Conservation (phyloP, 73 alveolate species). For the Halteria grandinella region DNA sequence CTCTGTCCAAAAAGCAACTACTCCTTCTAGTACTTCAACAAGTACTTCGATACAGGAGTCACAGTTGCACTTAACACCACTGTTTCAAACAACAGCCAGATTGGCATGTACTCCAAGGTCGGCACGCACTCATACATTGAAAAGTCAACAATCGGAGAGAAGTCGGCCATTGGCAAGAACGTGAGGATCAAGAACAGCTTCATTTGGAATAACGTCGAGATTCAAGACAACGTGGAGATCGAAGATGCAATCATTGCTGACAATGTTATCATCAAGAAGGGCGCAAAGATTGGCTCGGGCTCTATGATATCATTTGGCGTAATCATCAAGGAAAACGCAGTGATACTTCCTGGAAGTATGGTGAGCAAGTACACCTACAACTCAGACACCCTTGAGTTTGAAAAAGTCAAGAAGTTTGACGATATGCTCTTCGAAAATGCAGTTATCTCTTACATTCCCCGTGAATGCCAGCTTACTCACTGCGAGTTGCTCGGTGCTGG, state of each 20-base stretch:
- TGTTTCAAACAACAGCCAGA: slow-evolving; percentile 13
- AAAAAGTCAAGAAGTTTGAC: background rate
- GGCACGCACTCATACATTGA: slow-evolving; percentile 20
- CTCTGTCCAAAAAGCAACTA: slow-evolving; percentile 53
- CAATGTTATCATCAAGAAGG: slow-evolving; percentile 20
- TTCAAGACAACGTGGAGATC: slow-evolving; percentile 13
- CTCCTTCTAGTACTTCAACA: slow-evolving; percentile 8
- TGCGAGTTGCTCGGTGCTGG: slow-evolving; percentile 30
- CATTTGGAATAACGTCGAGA: slow-evolving; percentile 48
- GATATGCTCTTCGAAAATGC: slow-evolving; percentile 18
- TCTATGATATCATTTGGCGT: slow-evolving; percentile 39
- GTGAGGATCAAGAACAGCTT: slow-evolving; percentile 41
- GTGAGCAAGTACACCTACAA: slow-evolving; percentile 31
- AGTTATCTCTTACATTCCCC: slow-evolving; percentile 32
- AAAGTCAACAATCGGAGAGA: slow-evolving; percentile 54
- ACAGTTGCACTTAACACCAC: background rate
- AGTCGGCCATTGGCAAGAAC: slow-evolving; percentile 54
- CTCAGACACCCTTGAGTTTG: slow-evolving; percentile 5
- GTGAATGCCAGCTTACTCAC: slow-evolving; percentile 14
- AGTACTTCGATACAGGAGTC: slow-evolving; percentile 29
- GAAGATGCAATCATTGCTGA: slow-evolving; percentile 40
- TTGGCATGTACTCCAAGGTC: slow-evolving; percentile 34
- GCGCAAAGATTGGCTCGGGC: background rate
- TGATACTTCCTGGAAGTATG: background rate
- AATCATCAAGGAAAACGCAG: slow-evolving; percentile 11